phyloP scores from a whole-genome alignment of 2,329 filamentous ascomycete species.

The Botrytis squamosa region DNA sequence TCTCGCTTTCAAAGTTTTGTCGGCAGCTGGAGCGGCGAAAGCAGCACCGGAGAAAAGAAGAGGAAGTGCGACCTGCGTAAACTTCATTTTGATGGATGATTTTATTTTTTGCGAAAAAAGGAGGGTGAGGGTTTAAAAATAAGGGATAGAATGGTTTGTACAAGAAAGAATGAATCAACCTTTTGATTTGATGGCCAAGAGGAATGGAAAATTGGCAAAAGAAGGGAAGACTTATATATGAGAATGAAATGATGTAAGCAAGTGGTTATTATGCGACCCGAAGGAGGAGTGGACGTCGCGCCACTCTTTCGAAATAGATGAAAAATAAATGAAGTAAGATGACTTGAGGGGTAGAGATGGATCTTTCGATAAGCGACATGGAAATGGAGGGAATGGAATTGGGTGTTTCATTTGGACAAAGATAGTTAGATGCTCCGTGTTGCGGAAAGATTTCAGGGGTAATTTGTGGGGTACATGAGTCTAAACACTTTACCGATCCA shows the following conservation, averaged over 20 bases:
- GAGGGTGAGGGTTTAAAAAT: neutral
- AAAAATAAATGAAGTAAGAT: conserved; percentile 19
- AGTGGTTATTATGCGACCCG: neutral
- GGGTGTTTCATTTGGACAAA: conserved; percentile 9
- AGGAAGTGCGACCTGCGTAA: conserved; percentile 23
- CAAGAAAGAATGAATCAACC: neutral
- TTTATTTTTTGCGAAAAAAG: neutral
- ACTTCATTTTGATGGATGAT: conserved; percentile 20
- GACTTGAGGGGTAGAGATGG: conserved; percentile 11
- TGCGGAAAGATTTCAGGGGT: neutral
- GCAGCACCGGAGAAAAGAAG: conserved; percentile 18
- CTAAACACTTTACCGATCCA: neutral
- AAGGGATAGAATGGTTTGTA: neutral
- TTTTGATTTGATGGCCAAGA: neutral
- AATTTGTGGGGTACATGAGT: conserved; percentile 4
- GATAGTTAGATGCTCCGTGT: conserved; percentile 3
- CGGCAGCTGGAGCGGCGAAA: conserved; percentile 14
- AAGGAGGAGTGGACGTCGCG: neutral
- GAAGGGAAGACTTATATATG: neutral
- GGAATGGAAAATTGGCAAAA: neutral
- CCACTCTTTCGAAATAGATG: conserved; percentile 5
- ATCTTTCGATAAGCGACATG: conserved; percentile 10
- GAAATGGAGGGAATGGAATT: neutral
- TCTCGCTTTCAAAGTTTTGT: neutral
- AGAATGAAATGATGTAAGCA: neutral